These are phyloP conservation scores for Cercospora beticola DNA, from an alignment of 2,329 filamentous ascomycete species.

Conservation along the genomic window DNA sequence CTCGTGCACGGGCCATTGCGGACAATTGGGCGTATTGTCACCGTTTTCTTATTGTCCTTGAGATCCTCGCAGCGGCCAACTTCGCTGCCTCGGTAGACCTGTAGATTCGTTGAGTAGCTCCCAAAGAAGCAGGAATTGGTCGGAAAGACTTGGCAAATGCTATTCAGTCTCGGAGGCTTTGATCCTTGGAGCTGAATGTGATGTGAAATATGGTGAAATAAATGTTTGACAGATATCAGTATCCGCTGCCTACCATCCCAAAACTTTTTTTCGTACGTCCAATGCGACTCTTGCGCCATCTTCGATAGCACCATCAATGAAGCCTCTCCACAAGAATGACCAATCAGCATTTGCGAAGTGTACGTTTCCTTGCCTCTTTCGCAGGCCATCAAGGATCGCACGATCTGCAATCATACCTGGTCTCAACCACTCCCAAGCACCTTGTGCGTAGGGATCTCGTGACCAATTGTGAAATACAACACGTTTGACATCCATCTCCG, in stretches of 20 bases:
- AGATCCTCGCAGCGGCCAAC: neutral
- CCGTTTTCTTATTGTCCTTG: neutral
- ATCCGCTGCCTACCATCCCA: neutral
- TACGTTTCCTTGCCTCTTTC: neutral
- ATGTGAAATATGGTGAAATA: neutral
- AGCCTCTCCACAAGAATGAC: neutral
- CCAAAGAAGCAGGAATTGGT: neutral
- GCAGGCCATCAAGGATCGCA: neutral
- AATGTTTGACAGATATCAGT: no score
- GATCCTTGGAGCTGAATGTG: neutral
- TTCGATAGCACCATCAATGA: neutral
- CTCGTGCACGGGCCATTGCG: neutral
- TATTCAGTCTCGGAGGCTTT: neutral
- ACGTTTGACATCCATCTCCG: neutral
- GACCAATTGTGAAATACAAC: neutral
- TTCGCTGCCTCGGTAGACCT: neutral
- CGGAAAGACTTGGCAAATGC: neutral
- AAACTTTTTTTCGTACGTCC: neutral
- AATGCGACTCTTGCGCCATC: neutral
- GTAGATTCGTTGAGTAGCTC: neutral
- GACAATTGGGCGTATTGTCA: neutral
- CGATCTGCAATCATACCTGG: neutral
- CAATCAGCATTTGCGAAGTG: neutral
- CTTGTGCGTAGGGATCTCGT: neutral
- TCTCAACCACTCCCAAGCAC: neutral